These are phyloP conservation scores for Canna indica DNA, from an alignment of 176 grass and related monocot species.

Conservation along the genomic window DNA sequence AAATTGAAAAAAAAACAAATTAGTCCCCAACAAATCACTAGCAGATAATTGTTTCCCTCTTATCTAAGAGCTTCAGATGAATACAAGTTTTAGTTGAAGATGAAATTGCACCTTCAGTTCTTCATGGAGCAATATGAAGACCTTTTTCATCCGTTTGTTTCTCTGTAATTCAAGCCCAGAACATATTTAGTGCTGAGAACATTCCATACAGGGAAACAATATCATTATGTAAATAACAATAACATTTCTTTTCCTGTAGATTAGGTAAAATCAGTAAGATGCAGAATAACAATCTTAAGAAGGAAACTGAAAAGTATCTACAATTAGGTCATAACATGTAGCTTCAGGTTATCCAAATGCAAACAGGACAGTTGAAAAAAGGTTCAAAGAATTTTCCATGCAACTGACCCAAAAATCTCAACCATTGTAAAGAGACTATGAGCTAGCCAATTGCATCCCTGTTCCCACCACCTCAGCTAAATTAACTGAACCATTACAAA, in stretches of 20 bases:
- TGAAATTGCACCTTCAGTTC: conserved; percentile 51
- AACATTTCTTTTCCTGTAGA: background rate
- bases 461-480: background rate
- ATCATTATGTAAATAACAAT: background rate
- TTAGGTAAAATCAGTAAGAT: background rate
- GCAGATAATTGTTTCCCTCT: background rate
- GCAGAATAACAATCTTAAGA: background rate
- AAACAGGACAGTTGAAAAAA: background rate
- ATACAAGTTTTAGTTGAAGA: background rate
- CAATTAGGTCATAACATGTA: background rate
- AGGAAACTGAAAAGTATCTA: background rate
- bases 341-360: background rate
- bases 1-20: background rate
- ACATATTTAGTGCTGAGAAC: background rate
- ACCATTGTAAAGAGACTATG: background rate
- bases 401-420: background rate
- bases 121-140: conserved; percentile 78
- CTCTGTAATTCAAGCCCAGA: conserved; percentile 40
- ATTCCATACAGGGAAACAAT: background rate
- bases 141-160: conserved; percentile 80
- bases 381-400: background rate
- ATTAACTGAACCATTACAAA: background rate
- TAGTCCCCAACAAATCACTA: background rate
- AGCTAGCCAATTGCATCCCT: background rate
- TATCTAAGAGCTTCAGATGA: background rate